phyloP scores from a whole-genome alignment of 176 grass and related monocot genomes.

The Aegilops speltoides region DNA sequence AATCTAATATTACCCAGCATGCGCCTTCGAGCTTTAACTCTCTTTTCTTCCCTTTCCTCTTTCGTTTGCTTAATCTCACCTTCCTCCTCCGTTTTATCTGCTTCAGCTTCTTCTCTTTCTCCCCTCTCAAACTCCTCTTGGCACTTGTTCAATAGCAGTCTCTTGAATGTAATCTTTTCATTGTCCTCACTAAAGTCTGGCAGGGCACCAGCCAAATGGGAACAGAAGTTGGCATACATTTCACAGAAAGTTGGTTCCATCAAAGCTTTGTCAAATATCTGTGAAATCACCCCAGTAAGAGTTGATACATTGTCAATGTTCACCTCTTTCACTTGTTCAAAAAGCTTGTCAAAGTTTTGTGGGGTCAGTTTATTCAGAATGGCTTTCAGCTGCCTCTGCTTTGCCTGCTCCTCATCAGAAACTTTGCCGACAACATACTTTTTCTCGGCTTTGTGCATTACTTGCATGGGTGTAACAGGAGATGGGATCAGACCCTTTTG shows the following conservation, averaged over 20 bases:
- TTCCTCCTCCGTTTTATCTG: slow-evolving; percentile 86
- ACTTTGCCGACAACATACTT: slow-evolving; percentile 74
- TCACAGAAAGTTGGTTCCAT: slow-evolving; percentile 98
- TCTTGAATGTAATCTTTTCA: slow-evolving; percentile 91
- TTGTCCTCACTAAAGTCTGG: slow-evolving; percentile 77
- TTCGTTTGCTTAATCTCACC: slow-evolving; percentile 83
- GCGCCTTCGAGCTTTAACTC: slow-evolving; percentile 63
- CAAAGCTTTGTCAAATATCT: slow-evolving; percentile 98
- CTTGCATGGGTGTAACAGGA: slow-evolving; percentile 63
- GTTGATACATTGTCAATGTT: slow-evolving; percentile 76
- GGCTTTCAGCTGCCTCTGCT: slow-evolving; percentile 75
- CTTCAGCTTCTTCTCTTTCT: slow-evolving; percentile 90
- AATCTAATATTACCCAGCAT: slow-evolving; percentile 98
- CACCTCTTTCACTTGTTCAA: slow-evolving; percentile 72
- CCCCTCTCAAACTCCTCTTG: slow-evolving; percentile 98
- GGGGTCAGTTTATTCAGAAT: slow-evolving; percentile 96
- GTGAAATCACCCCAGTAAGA: slow-evolving; percentile 81
- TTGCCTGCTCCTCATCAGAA: slow-evolving; percentile 73
- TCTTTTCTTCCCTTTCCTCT: slow-evolving; percentile 83
- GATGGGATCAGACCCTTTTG: slow-evolving; percentile 83
- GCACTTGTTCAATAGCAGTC: slow-evolving; percentile 86
- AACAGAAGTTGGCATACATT: slow-evolving; percentile 96
- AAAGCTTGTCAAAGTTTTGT: slow-evolving; percentile 97
- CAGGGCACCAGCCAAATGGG: slow-evolving; percentile 54
- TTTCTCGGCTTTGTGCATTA: slow-evolving; percentile 85